Evolutionary conservation across 2,329 filamentous ascomycete genomes (phyloP), one percentile per base, ranked within the genome.

Genomic region (Cladophialophora bantiana): DNA sequence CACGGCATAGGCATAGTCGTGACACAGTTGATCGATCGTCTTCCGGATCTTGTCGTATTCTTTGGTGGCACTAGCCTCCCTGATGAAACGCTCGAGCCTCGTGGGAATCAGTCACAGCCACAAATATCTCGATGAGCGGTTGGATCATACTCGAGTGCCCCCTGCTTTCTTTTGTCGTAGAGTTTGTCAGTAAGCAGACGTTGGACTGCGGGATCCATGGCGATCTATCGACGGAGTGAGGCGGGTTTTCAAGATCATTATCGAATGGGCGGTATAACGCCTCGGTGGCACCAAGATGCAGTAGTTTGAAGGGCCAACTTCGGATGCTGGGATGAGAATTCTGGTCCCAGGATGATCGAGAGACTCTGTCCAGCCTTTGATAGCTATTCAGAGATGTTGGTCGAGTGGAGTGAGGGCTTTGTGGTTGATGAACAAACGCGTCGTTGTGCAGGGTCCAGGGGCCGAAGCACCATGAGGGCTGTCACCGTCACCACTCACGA

Each of bases 131-230:
- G 18, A 35, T 64, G 7, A 20, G 38, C 20, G 20, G 42, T 10
- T 55, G 20, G 18, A 35, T 60, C 72, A 67, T 89, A 97, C 93
- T 99, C 95, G 65, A 99, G 87, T 74, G 96, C 95, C 71, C 95
- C 95, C 76, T 93, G 90, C 81, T 99, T 99, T 77, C 96, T 89
- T 84, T 96, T 97, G 78, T 99, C 95, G 79, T 99, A 99, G 77
- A 98, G 90, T 87, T 97, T 99, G 82, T 99, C 95, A 78, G 96
- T 96, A 77, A 99, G 85, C 73, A 94, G 87, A 74, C 94, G 92
- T 80, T 96, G 93, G 77, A 97, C 92, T 77, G 89, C 90, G 76
- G 87, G 84, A 83, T 98, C 94, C 94, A 98, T 97, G 68, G 70
- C 74, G 40, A 48, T 50, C 18, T 68, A 26, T 53, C 34, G 53